Conservation (phyloP, 2,329 filamentous ascomycete genomes). For the Neofusicoccum kwambonambiense region DNA sequence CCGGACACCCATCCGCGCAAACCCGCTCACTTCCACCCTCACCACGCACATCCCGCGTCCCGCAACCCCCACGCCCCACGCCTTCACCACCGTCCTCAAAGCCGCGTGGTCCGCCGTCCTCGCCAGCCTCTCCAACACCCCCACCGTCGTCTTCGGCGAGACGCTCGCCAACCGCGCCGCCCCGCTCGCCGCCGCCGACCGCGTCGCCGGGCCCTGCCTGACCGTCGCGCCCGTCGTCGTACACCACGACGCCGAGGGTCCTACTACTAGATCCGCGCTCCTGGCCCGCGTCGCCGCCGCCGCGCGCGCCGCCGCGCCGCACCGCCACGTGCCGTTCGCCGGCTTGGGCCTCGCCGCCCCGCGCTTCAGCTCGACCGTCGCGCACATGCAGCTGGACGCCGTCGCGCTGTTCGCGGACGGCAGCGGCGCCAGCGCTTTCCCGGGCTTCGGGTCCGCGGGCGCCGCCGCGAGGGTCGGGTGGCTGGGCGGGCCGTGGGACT, state of each 20-base stretch:
- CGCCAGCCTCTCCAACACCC: slow-evolving; percentile 25
- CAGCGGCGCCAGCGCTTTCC: too few species aligned
- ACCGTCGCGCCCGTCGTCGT: neutral
- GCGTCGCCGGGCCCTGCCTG: slow-evolving; percentile 36
- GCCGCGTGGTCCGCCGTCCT: too few species aligned
- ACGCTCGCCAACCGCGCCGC: slow-evolving; percentile 43
- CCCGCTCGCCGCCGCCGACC: slow-evolving; percentile 34
- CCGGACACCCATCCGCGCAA: too few species aligned
- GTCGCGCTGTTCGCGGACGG: neutral
- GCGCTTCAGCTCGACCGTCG: neutral
- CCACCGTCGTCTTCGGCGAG: slow-evolving; percentile 45
- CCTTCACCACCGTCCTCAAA: too few species aligned
- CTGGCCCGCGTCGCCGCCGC: neutral
- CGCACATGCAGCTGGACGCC: neutral
- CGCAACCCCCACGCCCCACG: neutral
- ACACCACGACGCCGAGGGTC: neutral
- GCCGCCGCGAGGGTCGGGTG: neutral
- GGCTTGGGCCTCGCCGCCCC: fast-evolving
- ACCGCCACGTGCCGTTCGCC: neutral
- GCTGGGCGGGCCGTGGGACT: neutral
- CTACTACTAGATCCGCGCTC: neutral
- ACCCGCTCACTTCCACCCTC: neutral
- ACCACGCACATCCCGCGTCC: neutral
- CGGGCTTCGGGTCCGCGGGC: neutral
- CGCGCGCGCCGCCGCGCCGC: neutral